Base-by-base conservation (phyloP, 1,284 basidiomycete species). In the Tylopilus orsonianus region DNA sequence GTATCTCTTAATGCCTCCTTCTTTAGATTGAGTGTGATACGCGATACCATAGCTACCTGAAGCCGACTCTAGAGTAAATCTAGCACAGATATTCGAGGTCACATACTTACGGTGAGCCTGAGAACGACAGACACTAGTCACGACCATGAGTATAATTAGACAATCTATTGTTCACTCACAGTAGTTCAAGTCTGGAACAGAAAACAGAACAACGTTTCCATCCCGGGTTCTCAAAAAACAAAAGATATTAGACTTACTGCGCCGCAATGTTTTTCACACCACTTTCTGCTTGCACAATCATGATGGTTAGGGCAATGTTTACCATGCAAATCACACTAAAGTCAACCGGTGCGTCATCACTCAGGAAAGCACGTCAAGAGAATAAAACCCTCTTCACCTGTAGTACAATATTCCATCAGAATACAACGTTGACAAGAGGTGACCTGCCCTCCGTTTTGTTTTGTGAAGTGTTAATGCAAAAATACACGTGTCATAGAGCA, bases 361-460 rank as follows among this genome's bases (percentile, higher is more conserved):
- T 27, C 18, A n/a, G 18, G 14, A 3, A 29, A 27, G 30, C n/a
- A 4, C 34, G 19, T 32, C 34, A 10, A 42, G 24, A 19, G 13
- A 10, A 37, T 14, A 18, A n/a, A 35, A 41, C 3, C 2, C 9
- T 16, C 60, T 34, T 37, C 27, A 74, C 75, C 67, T 68, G 48
- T 75, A 78, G 52, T 77, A 78, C 26, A 73, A 29, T n/a, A 75
- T 45, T 2, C 77, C 76, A 34, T 78, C 73, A 40, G 65, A 58
- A 4, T 75, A 56, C 20, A 78, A 35, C 8, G 67, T 62, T 18
- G 56, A 60, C 36, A 73, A 40, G 10, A 74, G 57, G 26, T 59
- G 62, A 4, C 68, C 62, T 0, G 58, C 13, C 26, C 32, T 29
- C 19, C 19, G 6, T 12, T 9, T 45, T 5, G 75, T 73, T 44